Evolutionary conservation across 2,329 filamentous ascomycete species (phyloP).

Genomic region (Stenocarpella maydis): DNA sequence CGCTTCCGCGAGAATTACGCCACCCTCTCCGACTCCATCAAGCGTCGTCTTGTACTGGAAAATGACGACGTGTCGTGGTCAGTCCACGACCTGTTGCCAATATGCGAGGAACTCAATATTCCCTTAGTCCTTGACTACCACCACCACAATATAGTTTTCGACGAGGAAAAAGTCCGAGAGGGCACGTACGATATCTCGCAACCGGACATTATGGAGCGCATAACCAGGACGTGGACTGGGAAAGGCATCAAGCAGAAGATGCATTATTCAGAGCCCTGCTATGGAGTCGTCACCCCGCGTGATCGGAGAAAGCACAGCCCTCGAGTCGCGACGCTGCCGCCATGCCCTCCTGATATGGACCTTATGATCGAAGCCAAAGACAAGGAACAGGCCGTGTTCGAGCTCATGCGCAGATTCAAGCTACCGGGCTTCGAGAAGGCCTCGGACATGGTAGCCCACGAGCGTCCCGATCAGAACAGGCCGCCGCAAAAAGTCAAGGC

Average conservation of each 20-base stretch:
- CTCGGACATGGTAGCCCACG: constrained; percentile 80
- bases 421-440: constrained; percentile 81
- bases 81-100: constrained; percentile 88
- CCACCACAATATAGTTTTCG: constrained; percentile 94
- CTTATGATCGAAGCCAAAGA: constrained; percentile 99
- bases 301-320: constrained; percentile 87
- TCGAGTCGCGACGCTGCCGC: constrained; percentile 80
- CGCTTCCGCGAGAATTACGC: constrained; percentile 81
- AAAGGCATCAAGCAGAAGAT: constrained; percentile 94
- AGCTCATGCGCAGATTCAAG: constrained; percentile 88
- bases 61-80: constrained; percentile 94
- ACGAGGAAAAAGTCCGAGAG: constrained; percentile 75
- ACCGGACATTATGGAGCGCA: constrained; percentile 72
- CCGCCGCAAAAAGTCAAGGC: constrained; percentile 55
- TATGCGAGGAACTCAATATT: constrained; percentile 94
- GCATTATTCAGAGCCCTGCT: constrained; percentile 89
- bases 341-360: constrained; percentile 84
- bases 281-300: constrained; percentile 77
- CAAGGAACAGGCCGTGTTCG: constrained; percentile 96
- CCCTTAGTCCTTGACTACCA: constrained; percentile 93
- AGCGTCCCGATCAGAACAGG: constrained; percentile 78
- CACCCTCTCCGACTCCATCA: constrained; percentile 71
- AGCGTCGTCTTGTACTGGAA: constrained; percentile 84
- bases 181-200: constrained; percentile 82
- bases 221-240: constrained; percentile 81